Base-by-base conservation (phyloP, 2,329 filamentous ascomycete species). In the Verticillium longisporum region DNA sequence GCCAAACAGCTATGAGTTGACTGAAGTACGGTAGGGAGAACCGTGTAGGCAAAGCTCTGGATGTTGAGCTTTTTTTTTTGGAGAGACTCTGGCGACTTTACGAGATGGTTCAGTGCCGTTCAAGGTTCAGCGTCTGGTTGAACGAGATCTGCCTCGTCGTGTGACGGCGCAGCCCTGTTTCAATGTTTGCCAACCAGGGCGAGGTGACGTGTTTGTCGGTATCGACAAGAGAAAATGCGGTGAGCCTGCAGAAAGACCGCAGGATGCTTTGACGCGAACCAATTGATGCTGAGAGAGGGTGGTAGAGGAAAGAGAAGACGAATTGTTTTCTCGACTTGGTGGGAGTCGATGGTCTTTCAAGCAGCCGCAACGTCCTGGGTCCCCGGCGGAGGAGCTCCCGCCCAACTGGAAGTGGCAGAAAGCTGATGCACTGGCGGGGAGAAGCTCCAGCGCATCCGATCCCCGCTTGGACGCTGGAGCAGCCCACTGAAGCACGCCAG, bases 371-470 rank as follows among this genome's bases (percentile, higher is more conserved):
- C 37, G 37, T 41, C 37, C 15, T 41, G 37, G 37, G 9, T 14
- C 37, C 37, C n/a, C 21, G 15, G 41, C 21, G n/a, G 21, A 21
- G 18, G 41, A 50, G 41, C 41, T 50, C 41, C 41, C 38, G 38
- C 38, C 36, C 38, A n/a, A 14, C 38, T n/a, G 38, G 38, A 45
- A n/a, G 38, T n/a, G 14, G 38, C 38, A 45, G 38, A 15, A 26
- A 50, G 41, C 59, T 61, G 62, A 63, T 61, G 61, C 62, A 62
- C 55, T 41, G 54, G 59, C 55, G 59, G 55, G 56, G 50, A 45
- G 56, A 13, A 31, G 55, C 41, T 50, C 41, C 41, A 50, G 41
- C 41, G 7, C 41, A 11, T 50, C 41, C 41, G 41, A 21, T 21
- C 60, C 60, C 55, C 61, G 57, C 61, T 56, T 60, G 55, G 60